phyloP scores from a whole-genome alignment of 2,329 filamentous ascomycete genomes.

The Exophiala lecanii-corni region DNA sequence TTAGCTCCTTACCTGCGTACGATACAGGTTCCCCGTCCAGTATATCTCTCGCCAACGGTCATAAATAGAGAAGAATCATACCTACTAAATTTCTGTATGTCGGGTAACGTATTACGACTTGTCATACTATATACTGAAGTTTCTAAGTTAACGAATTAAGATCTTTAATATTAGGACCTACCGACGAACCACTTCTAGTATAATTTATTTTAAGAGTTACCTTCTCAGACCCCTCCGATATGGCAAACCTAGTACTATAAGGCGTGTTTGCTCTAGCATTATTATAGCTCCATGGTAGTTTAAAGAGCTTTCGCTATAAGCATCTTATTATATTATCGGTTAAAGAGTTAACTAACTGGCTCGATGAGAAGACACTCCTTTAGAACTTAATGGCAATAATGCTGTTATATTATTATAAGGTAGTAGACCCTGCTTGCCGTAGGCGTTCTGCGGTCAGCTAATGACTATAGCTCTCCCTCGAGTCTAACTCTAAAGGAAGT shows the following conservation, averaged over 20 bases:
- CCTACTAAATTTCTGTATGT: conserved; percentile 18
- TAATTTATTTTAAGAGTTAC: conserved; percentile 14
- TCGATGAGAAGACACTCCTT: conserved; percentile 22
- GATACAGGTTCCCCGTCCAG: conserved; percentile 15
- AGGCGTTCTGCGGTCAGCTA: conserved; percentile 9
- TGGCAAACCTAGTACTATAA: conserved; percentile 18
- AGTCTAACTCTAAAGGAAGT: conserved; percentile 17
- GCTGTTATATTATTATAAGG: conserved; percentile 23
- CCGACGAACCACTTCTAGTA: conserved; percentile 12
- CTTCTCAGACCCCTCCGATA: conserved; percentile 14
- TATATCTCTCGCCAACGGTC: conserved; percentile 12
- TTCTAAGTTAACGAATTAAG: conserved; percentile 16
- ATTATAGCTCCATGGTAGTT: conserved; percentile 16
- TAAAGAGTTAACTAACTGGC: conserved; percentile 17
- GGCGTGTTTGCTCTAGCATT: conserved; percentile 18
- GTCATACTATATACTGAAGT: conserved; percentile 9
- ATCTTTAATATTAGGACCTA: conserved; percentile 17
- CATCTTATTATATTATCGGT: conserved; percentile 17
- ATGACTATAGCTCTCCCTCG: conserved; percentile 17
- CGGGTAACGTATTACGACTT: conserved; percentile 2
- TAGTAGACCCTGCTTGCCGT: conserved; percentile 5
- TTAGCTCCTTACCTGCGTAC: conserved; percentile 17
- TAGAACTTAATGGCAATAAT: conserved; percentile 22
- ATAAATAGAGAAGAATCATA: conserved; percentile 14
- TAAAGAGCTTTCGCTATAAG: conserved; percentile 18